Percentiles rank a stretch among this genome's conserved stretches.
Conservation (phyloP, 2,329 filamentous ascomycete genomes). For the Cladobotryum protrusum region DNA sequence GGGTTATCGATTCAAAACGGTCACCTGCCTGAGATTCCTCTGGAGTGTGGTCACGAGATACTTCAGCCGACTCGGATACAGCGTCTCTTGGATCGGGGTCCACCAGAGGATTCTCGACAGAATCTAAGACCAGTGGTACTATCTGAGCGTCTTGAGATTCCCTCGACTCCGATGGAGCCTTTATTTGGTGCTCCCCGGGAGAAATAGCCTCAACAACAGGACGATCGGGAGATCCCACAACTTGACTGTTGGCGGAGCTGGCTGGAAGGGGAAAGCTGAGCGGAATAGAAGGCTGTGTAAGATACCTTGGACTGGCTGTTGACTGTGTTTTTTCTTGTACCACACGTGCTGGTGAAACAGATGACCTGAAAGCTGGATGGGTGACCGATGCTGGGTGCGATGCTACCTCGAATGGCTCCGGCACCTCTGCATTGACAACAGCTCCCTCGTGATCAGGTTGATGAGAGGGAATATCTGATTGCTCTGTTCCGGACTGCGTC, state of each 20-base stretch:
- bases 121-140: conserved; percentile 14
- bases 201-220: not conserved
- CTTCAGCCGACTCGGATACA: not conserved
- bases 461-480: conserved; percentile 21
- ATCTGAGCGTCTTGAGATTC: conserved; percentile 25
- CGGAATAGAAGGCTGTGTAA: conserved; percentile 7
- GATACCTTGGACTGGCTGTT: conserved; percentile 2
- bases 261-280: not conserved
- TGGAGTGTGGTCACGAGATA: not conserved
- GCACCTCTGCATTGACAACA: not conserved
- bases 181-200: not conserved
- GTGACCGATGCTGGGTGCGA: conserved; percentile 1
- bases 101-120: conserved; percentile 11
- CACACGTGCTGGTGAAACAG: not conserved
- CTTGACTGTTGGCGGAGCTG: conserved; percentile 6
- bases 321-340: conserved; percentile 1
- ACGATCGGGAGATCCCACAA: conserved; percentile 3
- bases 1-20: no score
- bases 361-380: not conserved
- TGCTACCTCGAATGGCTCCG: not conserved
- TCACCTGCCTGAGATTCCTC: no score
- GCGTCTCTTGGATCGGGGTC: conserved; percentile 12
- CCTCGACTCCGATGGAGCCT: conserved; percentile 1
- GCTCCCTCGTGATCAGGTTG: conserved; percentile 16
- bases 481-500: conserved; percentile 11